Evolutionary conservation across 768 basidiomycete genomes (phyloP), one percentile per base, ranked within the genome.

Genomic region (Hortiboletus campestris): DNA sequence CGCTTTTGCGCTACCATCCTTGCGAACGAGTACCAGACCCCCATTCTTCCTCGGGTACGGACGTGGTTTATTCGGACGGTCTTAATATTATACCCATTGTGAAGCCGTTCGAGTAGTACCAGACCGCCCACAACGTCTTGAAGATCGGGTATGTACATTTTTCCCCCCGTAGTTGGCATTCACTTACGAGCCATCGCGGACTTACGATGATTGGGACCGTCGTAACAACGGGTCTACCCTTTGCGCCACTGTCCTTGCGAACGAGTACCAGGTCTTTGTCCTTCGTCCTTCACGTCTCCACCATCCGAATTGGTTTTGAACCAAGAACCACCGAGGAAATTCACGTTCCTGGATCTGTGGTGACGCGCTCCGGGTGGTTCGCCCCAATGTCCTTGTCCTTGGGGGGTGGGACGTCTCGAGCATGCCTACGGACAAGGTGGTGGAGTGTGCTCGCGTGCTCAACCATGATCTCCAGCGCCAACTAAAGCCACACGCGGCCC

Each of bases 381-480:
- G 98, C 76, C 96, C 96, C 47, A 95, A 96, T 68, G 97, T 98
- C 74, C 87, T 98, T 67, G 91, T 97, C 62, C 84, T 98, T 59
- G 93, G 97, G 46, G 96, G 97, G 20, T 99, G 96, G 97, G 97
- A 99, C 67, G 98, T 99, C 67, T 97, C 94, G 41, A 82, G 86
- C 41, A 41, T 84, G 38, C 72, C 84, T 40, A 82, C 98, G 76
- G 94, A 97, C 74, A 81, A 87, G 74, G 94, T 96, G 14, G 97
- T 98, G 94, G 77, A 81, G 58, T 91, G 96, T 60, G 89, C 95
- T 47, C 80, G 91, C 69, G 97, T 98, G 53, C 84, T 98, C 50
- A 92, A 96, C 70, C 98, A 91, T 67, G 96, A 98, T 72, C 86
- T 98, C 53, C 96, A 98, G 78, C 89, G 94, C 67, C 96, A 98